Base-by-base conservation (phyloP, 257 asterid genomes). In the Petunia secreta region DNA sequence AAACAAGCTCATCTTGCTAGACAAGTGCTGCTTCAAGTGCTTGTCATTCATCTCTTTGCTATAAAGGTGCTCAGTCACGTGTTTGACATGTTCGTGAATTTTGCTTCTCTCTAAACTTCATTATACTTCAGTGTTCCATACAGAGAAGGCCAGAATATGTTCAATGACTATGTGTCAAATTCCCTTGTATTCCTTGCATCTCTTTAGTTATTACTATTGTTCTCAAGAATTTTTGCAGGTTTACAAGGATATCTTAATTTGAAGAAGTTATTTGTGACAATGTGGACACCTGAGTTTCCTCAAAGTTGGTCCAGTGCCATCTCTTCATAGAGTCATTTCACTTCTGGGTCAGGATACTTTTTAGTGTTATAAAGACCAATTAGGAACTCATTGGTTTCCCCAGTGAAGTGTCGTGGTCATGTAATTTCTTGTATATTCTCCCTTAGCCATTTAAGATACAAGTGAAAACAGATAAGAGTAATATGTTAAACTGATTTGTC, bases 371-470 rank as follows among this genome's bases (percentile, higher is more conserved):
- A 46, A 40, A 69, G 41, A 25, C 25, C 53, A 16, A 40, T 71
- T 25, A 34, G 44, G 44, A 25, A 48, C 59, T 48, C 60, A 34
- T 71, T 71, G 43, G 60, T 71, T 69, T 71, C 55, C 44, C 77
- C 60, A 34, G 43, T 46, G 44, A 34, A 48, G 77, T 10, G 43
- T 34, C 46, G 60, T 71, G 60, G 77, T 48, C 77, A 48, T 48
- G 44, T 50, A 50, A 71, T 3, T 11, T 50, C 57, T 34, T 3
- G 46, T 48, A 10, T 71, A 34, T 73, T 73, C 62, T 73, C 46
- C 62, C 25, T 71, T 50, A 50, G 77, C 50, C 77, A 73, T 34
- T 71, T 50, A 73, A 73, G 44, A 48, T 73, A 46, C 40, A 69
- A 25, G 25, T 48, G 59, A 10, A 69, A 69, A 46, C 59, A 69